Base-by-base conservation (phyloP, 2,329 filamentous ascomycete species). In the Diaporthe citriasiana region DNA sequence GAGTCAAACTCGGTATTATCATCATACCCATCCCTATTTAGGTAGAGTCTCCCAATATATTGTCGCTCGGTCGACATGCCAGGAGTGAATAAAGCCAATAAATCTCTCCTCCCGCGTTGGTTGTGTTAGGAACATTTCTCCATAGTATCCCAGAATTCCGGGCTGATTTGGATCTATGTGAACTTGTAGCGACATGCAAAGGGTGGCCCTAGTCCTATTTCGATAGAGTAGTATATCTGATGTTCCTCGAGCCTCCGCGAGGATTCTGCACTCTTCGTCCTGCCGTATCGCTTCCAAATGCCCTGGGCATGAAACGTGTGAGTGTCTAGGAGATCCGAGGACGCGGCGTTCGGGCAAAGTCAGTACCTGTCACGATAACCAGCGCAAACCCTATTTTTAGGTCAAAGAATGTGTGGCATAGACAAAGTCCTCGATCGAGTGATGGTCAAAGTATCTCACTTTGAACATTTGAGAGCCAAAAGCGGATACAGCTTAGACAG, bases 161-260 rank as follows among this genome's bases (percentile, higher is more conserved):
- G 15, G 17, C 42, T 19, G 19, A 7, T n/a, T 6, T 7, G 38
- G 27, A 33, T 65, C 40, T n/a, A 27, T n/a, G 12, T 65, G 42
- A 3, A 50, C 40, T 15, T 65, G 59, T 13, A 65, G 42, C 19
- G 59, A 65, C 27, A 65, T 65, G 12, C 59, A 27, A 25, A 65
- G 19, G 30, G 59, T 65, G 27, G 59, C 59, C 42, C 59, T 47
- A 3, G 59, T 50, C 12, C 15, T 35, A 13, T n/a, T 19, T 4
- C 40, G 59, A 4, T 17, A 19, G 2, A 65, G 59, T 3, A 33
- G 40, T 47, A 65, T 50, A 30, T 50, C 59, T 22, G 59, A 65
- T 9, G 42, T 65, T 22, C 59, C 59, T 35, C 59, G 59, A 22
- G 42, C 59, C 42, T 65, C 59, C 1, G 59, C 59, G 9, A 65